Evolutionary conservation across 139 green algal genomes (phyloP).

Genomic region (Bryopsis sp.): DNA sequence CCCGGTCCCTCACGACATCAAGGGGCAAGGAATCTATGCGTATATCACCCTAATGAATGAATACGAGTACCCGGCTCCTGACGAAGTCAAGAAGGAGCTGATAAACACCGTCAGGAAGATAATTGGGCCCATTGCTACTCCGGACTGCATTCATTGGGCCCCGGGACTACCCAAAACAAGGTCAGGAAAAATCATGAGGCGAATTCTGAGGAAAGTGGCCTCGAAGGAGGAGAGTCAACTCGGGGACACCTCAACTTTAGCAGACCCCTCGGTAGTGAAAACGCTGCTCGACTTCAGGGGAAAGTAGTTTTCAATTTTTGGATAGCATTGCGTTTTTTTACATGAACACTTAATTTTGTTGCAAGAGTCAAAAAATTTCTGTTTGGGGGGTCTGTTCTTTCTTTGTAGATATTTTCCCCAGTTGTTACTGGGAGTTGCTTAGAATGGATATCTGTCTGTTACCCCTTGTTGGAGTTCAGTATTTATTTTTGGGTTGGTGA

Average conservation of each 20-base stretch:
- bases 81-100: conserved; percentile 63
- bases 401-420: too few relatives aligned
- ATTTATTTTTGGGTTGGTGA: too few relatives aligned
- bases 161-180: conserved; percentile 84
- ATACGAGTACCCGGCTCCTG: conserved; percentile 27
- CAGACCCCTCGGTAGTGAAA: conserved; percentile 75
- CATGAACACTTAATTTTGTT: too few relatives aligned
- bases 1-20: conserved; percentile 64
- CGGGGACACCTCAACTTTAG: conserved; percentile 70
- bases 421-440: too few relatives aligned
- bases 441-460: too few relatives aligned
- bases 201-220: conserved; percentile 81
- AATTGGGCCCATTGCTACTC: conserved; percentile 84
- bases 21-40: conserved; percentile 92
- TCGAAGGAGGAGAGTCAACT: conserved; percentile 47
- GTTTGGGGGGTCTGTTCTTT: too few relatives aligned
- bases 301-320: conserved; percentile 24
- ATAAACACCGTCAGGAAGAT: conserved; percentile 27
- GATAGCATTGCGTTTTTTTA: too few relatives aligned
- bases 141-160: conserved; percentile 93
- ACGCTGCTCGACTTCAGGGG: conserved; percentile 53
- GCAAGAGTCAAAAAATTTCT: too few relatives aligned
- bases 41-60: conserved; percentile 79
- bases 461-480: too few relatives aligned
- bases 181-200: conserved; percentile 88